A percentile compares a stretch with the other conserved stretches of the same genome.
Evolutionary conservation across 306 rosid species (phyloP).

Genomic region (Astragalus glycyphyllos): DNA sequence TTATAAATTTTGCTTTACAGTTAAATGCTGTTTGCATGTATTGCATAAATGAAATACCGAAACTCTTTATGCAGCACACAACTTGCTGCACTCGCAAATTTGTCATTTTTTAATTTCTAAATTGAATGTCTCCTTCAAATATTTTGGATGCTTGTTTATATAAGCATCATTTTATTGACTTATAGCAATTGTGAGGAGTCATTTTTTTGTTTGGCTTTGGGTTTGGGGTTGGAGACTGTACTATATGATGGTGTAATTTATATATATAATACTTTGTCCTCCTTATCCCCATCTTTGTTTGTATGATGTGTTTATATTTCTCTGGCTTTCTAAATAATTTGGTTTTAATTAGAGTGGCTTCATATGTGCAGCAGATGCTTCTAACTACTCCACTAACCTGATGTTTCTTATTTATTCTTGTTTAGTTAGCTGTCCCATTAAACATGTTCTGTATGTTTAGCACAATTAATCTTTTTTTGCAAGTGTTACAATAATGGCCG

Average conservation of each 20-base stretch:
- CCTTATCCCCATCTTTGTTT: slow-evolving; percentile 17
- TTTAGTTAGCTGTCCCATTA: background rate
- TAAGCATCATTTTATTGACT: slow-evolving; percentile 6
- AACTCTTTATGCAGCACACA: slow-evolving; percentile 28
- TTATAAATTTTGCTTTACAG: slow-evolving; percentile 29
- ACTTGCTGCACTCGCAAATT: slow-evolving; percentile 13
- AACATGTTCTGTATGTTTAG: slow-evolving; percentile 18
- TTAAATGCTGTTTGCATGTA: slow-evolving; percentile 27
- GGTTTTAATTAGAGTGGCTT: slow-evolving; percentile 18
- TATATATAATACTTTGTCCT: too few species aligned
- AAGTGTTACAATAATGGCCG: slow-evolving; percentile 3
- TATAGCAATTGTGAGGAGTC: background rate
- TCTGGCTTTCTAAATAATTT: slow-evolving; percentile 17
- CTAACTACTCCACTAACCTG: background rate
- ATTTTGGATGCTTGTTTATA: slow-evolving; percentile 16
- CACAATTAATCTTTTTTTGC: slow-evolving; percentile 10
- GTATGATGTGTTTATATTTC: slow-evolving; percentile 20
- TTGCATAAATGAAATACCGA: slow-evolving; percentile 26
- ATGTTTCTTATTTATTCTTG: slow-evolving; percentile 36
- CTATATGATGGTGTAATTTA: too few species aligned
- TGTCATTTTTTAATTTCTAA: background rate
- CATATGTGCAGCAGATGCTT: slow-evolving; percentile 19
- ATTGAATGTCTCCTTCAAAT: slow-evolving; percentile 12
- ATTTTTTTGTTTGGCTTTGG: too few species aligned
- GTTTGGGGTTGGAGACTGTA: too few species aligned